phyloP scores from a whole-genome alignment of 257 asterid species.

The Petunia axillaris region DNA sequence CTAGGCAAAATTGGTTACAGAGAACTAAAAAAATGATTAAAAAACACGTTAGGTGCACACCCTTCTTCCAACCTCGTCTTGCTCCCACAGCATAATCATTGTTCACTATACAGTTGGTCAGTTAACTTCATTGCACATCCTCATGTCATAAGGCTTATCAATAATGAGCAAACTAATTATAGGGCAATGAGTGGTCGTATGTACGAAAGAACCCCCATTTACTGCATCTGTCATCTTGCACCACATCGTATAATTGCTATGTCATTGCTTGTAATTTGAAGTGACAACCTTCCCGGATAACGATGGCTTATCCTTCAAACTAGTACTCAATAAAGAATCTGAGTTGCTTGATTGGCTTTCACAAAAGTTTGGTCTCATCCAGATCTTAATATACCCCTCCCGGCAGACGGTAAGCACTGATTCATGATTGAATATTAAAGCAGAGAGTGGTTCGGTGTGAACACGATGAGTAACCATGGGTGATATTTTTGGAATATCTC shows the following conservation, averaged over 20 bases:
- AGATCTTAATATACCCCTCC: conserved; percentile 92
- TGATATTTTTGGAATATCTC: conserved; percentile 85
- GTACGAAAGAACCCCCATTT: conserved; percentile 7
- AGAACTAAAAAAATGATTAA: background rate
- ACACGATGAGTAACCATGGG: conserved; percentile 86
- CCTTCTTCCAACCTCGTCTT: conserved; percentile 38
- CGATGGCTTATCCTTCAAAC: conserved; percentile 58
- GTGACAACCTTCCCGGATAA: conserved; percentile 52
- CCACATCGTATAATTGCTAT: background rate
- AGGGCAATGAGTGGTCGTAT: conserved; percentile 23
- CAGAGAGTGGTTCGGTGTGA: conserved; percentile 97
- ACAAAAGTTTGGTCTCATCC: conserved; percentile 78
- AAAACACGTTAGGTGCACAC: conserved; percentile 49
- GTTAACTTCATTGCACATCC: conserved; percentile 53
- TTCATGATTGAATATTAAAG: conserved; percentile 76
- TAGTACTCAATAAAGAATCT: conserved; percentile 53
- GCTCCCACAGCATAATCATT: conserved; percentile 46
- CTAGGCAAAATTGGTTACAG: conserved; percentile 48
- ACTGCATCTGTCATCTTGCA: conserved; percentile 19
- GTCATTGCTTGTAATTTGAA: conserved; percentile 60
- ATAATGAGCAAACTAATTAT: conserved; percentile 37
- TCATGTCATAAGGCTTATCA: conserved; percentile 36
- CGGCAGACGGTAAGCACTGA: conserved; percentile 79
- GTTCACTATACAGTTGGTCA: conserved; percentile 63
- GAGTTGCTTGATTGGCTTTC: conserved; percentile 67